Evolutionary conservation across 1,284 basidiomycete genomes (phyloP).

Genomic region (Ceratobasidium sp.): DNA sequence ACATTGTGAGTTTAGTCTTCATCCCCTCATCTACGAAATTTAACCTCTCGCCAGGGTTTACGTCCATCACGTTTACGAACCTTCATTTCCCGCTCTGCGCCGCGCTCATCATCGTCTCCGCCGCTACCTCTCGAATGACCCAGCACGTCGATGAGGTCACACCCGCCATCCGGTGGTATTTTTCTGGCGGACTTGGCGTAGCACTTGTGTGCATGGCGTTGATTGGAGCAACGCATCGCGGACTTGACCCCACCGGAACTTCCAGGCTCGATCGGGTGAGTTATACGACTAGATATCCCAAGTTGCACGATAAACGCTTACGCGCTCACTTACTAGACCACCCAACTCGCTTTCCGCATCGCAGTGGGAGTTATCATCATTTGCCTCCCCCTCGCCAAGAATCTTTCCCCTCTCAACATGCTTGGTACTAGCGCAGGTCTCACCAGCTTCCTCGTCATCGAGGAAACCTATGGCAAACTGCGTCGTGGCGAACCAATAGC

Average conservation of each 20-base stretch:
- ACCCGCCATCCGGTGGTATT: slow-evolving; percentile 54
- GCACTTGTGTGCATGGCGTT: slow-evolving; percentile 54
- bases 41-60: slow-evolving; percentile 49
- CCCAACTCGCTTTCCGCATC: slow-evolving; percentile 46
- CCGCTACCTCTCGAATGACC: slow-evolving; percentile 54
- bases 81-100: slow-evolving; percentile 57
- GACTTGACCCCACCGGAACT: slow-evolving; percentile 48
- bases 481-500: slow-evolving; percentile 23
- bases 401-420: slow-evolving; percentile 46
- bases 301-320: background rate
- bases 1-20: slow-evolving; percentile 49
- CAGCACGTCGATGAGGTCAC: slow-evolving; percentile 49
- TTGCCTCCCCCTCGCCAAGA: slow-evolving; percentile 47
- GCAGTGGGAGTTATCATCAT: slow-evolving; percentile 46
- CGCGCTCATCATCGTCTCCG: slow-evolving; percentile 55
- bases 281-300: background rate
- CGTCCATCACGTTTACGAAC: slow-evolving; percentile 55
- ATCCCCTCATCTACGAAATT: background rate
- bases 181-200: slow-evolving; percentile 56
- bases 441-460: slow-evolving; percentile 42
- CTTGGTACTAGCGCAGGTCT: slow-evolving; percentile 45
- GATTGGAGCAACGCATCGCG: slow-evolving; percentile 54
- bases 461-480: slow-evolving; percentile 45
- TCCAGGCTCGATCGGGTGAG: slow-evolving; percentile 43
- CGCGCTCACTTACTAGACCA: slow-evolving; percentile 16